These are phyloP conservation scores for Camillea tinctor DNA, from an alignment of 2,329 filamentous ascomycete species.

Conservation along the genomic window DNA sequence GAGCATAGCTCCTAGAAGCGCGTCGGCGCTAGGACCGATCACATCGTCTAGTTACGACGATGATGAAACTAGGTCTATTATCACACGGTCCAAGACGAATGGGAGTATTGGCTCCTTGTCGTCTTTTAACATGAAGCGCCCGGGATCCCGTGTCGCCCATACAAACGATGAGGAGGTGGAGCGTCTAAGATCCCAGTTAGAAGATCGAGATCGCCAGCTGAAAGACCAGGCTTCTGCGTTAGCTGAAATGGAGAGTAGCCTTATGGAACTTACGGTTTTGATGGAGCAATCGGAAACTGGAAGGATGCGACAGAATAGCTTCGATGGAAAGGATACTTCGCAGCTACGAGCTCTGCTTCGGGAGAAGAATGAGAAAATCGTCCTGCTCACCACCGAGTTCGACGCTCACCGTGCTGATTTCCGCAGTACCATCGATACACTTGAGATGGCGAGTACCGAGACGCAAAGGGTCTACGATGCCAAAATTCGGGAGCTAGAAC, in stretches of 20 bases:
- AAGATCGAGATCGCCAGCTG: slow-evolving; percentile 84
- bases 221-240: slow-evolving; percentile 81
- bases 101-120: slow-evolving; percentile 55
- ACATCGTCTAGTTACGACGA: slow-evolving; percentile 48
- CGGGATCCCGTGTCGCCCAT: slow-evolving; percentile 48
- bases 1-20: slow-evolving; percentile 56
- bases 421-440: slow-evolving; percentile 90
- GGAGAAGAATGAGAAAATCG: slow-evolving; percentile 97
- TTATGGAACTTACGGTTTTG: slow-evolving; percentile 55
- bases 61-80: slow-evolving; percentile 56
- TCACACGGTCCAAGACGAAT: slow-evolving; percentile 52
- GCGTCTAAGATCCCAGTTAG: slow-evolving; percentile 68
- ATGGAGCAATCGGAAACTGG: slow-evolving; percentile 58
- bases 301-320: slow-evolving; percentile 43
- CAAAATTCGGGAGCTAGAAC: slow-evolving; percentile 80
- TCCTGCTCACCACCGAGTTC: slow-evolving; percentile 89
- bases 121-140: slow-evolving; percentile 54
- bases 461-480: slow-evolving; percentile 95
- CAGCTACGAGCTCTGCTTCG: slow-evolving; percentile 80
- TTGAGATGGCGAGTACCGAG: slow-evolving; percentile 93
- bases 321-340: slow-evolving; percentile 69
- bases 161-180: slow-evolving; percentile 70
- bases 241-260: slow-evolving; percentile 74
- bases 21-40: slow-evolving; percentile 54
- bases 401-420: slow-evolving; percentile 95